Evolutionary conservation across 148 eudicot species (phyloP).

Genomic region (Heliosperma pusillum): DNA sequence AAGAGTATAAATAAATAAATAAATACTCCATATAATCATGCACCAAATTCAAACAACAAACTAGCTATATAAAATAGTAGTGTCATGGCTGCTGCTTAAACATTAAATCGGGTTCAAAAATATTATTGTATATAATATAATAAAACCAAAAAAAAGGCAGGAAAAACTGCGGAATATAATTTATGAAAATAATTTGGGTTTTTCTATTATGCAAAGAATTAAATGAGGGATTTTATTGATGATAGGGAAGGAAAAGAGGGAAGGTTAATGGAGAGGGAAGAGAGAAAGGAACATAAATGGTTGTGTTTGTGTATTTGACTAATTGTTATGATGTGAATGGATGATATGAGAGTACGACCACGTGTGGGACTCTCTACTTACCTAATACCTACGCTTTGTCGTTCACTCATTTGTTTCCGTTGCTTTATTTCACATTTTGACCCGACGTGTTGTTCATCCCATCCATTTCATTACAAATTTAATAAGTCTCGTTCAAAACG

Average conservation of each 20-base stretch:
- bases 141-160: too few species aligned
- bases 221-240: not conserved
- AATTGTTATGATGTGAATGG: slow-evolving; percentile 1
- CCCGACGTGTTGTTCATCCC: not conserved
- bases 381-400: not conserved
- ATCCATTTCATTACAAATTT: not conserved
- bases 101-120: not conserved
- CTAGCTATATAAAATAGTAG: not conserved
- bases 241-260: not conserved
- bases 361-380: slow-evolving; percentile 17
- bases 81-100: not conserved
- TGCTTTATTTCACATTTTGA: not conserved
- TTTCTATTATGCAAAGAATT: not conserved
- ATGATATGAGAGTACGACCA: slow-evolving; percentile 15
- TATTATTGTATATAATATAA: not conserved
- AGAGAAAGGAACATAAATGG: not conserved
- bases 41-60: not conserved
- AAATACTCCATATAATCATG: not conserved
- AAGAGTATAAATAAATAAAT: too few species aligned
- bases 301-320: not conserved
- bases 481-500: too few species aligned
- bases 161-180: too few species aligned
- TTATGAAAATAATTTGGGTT: not conserved
- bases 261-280: not conserved
- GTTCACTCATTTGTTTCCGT: not conserved